Evolutionary conservation across 2,329 filamentous ascomycete genomes (phyloP).

Genomic region (Ophiosphaerella korrae): DNA sequence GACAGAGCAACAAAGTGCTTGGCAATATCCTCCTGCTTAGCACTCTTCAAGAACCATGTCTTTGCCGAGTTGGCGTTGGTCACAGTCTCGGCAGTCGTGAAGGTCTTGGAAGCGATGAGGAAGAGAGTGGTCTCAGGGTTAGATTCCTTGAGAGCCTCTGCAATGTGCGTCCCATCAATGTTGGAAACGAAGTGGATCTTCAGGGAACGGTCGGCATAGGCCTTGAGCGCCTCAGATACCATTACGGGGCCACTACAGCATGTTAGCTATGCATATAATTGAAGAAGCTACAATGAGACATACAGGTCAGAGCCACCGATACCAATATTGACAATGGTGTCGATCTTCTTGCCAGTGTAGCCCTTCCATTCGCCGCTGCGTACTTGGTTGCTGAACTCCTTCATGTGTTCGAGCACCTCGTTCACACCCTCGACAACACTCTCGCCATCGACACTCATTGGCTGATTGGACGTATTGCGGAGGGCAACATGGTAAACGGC

Average conservation of each 20-base stretch:
- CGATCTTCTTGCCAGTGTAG: constrained; percentile 95
- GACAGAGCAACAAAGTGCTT: constrained; percentile 99
- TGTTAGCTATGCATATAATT: constrained; percentile 28
- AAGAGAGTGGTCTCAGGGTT: constrained; percentile 99
- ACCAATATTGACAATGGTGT: constrained; percentile 95
- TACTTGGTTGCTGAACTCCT: constrained; percentile 95
- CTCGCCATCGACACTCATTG: constrained; percentile 82
- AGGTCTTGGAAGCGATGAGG: constrained; percentile 98
- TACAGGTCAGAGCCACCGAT: constrained; percentile 98
- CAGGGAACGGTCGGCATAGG: constrained; percentile 84
- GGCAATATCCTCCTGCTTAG: constrained; percentile 80
- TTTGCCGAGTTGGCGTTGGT: constrained; percentile 98
- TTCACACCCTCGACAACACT: constrained; percentile 96
- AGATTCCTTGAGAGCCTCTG: constrained; percentile 85
- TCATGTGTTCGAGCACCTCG: constrained; percentile 92
- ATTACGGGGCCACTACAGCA: constrained; percentile 82
- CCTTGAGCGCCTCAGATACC: constrained; percentile 96
- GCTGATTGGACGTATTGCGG: constrained; percentile 84
- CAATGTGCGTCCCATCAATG: constrained; percentile 98
- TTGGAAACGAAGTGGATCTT: constrained; percentile 99
- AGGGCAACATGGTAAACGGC: constrained; percentile 96
- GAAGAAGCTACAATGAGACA: constrained; percentile 49
- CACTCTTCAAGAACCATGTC: constrained; percentile 88
- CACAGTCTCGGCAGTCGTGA: constrained; percentile 95
- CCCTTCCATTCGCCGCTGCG: constrained; percentile 96